Evolutionary conservation across 1,284 basidiomycete genomes (phyloP), one percentile per base, ranked within the genome.

Genomic region (Cystobasidium pallidum): DNA sequence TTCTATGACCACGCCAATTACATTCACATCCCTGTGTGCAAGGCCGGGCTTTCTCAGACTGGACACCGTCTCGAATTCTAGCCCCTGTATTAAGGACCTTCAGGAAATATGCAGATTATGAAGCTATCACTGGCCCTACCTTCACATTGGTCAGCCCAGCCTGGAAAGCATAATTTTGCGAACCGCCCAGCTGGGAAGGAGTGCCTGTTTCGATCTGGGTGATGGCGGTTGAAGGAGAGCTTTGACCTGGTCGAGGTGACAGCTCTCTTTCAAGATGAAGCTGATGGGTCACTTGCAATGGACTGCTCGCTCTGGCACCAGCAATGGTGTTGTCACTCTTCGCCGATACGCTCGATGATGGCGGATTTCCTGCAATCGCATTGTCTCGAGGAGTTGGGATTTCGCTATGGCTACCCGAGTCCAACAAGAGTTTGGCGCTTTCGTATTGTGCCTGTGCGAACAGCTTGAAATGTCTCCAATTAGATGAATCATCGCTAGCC

Each of bases 381-480:
- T 39, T 39, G 45, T 21, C 45, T 47, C 45, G 45, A n/a, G n/a
- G n/a, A n/a, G n/a, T n/a, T 47, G n/a, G 4, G n/a, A 4, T 47
- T 21, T 8, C 13, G 4, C n/a, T 6, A 4, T 47, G 10, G 45
- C 45, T 47, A 6, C 6, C 19, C 52, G 19, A 28, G 24, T 6
- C 19, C 52, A 6, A 19, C 24, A 54, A 2, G 52, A 10, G 11
- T 21, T 11, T 30, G 2, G 11, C 13, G 13, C 13, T 30, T 1
- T 30, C 15, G 26, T 57, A 21, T n/a, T 61, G 58, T 43, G 58
- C 58, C 21, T 26, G 19, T 8, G 58, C 19, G 45, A 61, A 61
- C 36, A 61, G 58, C 39, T 61, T 61, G 39, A 24, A 45, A 61
- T 61, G 58, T 4, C 24, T 28, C 58, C 58, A 61, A 15, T 32